Percentiles rank a stretch among this genome's conserved stretches.
Evolutionary conservation across 345 rosid genomes (phyloP).

Genomic region (Theobroma cacao): DNA sequence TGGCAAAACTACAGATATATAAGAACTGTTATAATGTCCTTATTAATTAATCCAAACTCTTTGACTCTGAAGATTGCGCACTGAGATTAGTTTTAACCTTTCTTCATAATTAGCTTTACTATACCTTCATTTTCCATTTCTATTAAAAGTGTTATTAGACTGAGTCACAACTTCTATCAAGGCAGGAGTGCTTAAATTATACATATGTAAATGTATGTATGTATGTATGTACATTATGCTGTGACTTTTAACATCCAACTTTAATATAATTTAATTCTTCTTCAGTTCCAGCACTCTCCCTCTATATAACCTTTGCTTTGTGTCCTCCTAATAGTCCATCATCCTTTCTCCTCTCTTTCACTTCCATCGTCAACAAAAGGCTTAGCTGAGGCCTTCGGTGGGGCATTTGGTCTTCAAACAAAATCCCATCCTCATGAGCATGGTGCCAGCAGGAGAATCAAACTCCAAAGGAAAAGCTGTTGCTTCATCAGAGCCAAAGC

Average conservation of each 20-base stretch:
- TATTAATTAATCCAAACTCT: not conserved
- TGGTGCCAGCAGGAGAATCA: not conserved
- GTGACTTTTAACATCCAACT: not conserved
- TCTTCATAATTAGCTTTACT: not conserved
- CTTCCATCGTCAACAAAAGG: not conserved
- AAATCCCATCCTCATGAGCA: not conserved
- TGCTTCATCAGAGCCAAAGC: not conserved
- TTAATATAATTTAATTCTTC: not conserved
- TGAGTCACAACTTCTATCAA: not conserved
- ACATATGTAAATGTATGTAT: too few species aligned
- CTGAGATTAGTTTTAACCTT: not conserved
- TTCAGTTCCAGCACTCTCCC: not conserved
- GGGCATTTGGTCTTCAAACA: not conserved
- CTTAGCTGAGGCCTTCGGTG: not conserved
- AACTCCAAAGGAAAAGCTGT: not conserved
- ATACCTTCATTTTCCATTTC: slow-evolving; percentile 5
- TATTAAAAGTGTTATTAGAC: not conserved
- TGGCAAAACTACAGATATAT: not conserved
- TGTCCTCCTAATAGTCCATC: not conserved
- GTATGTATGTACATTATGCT: not conserved
- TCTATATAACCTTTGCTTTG: not conserved
- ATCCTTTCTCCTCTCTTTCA: not conserved
- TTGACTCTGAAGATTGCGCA: not conserved
- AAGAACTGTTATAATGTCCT: not conserved
- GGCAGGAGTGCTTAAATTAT: not conserved